Conservation (phyloP, 495 filamentous ascomycete genomes). For the Tuber magnatum region DNA sequence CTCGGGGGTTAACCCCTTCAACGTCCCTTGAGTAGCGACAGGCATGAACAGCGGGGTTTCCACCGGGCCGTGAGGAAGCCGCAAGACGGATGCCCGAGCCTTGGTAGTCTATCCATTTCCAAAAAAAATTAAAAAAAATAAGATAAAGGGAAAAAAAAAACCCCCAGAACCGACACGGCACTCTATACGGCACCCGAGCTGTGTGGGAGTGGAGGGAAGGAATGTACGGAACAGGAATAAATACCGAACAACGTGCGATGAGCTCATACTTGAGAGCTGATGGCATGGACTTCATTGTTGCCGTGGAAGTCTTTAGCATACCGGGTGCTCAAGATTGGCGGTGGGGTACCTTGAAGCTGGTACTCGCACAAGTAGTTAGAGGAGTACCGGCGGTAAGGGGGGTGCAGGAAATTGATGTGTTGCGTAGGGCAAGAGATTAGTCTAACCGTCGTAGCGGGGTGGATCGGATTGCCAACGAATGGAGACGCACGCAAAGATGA, state of each 20-base stretch:
- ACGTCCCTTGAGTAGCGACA: slow-evolving; percentile 91
- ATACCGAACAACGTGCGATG: slow-evolving; percentile 73
- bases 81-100: slow-evolving; percentile 83
- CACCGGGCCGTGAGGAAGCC: slow-evolving; percentile 85
- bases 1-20: slow-evolving; percentile 90
- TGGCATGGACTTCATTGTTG: slow-evolving; percentile 50
- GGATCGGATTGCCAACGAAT: not conserved
- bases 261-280: slow-evolving; percentile 78
- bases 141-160: too few relatives aligned
- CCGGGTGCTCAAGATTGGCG: not conserved
- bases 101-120: slow-evolving; percentile 65
- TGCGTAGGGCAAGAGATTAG: slow-evolving; percentile 12
- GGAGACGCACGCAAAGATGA: not conserved
- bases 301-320: slow-evolving; percentile 43
- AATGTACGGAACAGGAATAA: not conserved
- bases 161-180: not conserved
- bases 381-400: not conserved
- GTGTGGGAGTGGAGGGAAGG: not conserved
- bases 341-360: not conserved
- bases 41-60: slow-evolving; percentile 94
- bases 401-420: slow-evolving; percentile 20
- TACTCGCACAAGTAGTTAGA: not conserved
- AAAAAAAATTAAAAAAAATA: not conserved
- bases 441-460: not conserved
- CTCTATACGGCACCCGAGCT: not conserved